Conservation (phyloP, 345 rosid genomes). For the Arabidopsis suecica region DNA sequence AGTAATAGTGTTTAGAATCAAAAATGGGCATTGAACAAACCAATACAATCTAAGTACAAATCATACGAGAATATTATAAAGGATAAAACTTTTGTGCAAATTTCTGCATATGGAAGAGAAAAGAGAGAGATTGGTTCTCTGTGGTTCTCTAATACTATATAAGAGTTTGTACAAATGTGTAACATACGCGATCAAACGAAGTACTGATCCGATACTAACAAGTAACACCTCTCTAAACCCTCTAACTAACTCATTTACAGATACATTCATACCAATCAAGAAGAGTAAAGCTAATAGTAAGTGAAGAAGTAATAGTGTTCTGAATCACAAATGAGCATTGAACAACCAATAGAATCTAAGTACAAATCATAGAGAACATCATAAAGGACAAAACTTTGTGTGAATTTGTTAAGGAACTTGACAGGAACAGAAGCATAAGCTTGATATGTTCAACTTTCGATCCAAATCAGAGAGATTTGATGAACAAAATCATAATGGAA, state of each 20-base stretch:
- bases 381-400: neutral
- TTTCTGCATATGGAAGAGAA: no score
- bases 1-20: conserved; percentile 1
- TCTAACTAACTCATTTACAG: neutral
- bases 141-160: neutral
- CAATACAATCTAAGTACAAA: neutral
- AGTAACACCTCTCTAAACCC: neutral
- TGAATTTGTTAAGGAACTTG: neutral
- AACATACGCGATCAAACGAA: neutral
- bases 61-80: conserved; percentile 1
- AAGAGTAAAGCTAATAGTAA: conserved; percentile 3
- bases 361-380: conserved; percentile 2
- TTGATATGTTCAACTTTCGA: neutral
- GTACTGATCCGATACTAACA: neutral
- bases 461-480: neutral
- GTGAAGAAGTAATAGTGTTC: neutral
- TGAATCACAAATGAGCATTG: conserved; percentile 31
- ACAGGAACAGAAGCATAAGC: neutral
- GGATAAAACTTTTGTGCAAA: neutral
- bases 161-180: neutral
- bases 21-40: conserved; percentile 24
- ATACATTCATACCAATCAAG: neutral
- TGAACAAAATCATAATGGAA: neutral
- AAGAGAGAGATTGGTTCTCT: neutral
- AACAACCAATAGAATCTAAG: conserved; percentile 3